Conservation (phyloP, 2,329 filamentous ascomycete species). For the Aspergillus nomiae region DNA sequence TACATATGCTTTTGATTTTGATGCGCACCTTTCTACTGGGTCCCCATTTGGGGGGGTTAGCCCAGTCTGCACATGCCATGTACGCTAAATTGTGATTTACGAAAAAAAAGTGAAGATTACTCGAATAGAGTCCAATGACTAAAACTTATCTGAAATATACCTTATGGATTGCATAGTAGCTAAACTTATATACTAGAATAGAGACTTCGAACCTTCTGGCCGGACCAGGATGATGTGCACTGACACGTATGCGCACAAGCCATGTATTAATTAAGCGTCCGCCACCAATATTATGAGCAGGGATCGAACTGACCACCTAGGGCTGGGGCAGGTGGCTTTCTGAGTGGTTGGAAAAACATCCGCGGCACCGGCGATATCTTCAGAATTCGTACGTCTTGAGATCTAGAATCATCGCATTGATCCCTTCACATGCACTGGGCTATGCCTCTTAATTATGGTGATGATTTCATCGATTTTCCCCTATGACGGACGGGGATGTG, state of each 20-base stretch:
- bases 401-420: constrained; percentile 24
- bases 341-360: constrained; percentile 6
- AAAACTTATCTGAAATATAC: background rate
- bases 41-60: constrained; percentile 2
- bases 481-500: background rate
- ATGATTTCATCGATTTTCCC: background rate
- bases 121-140: background rate
- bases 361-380: constrained; percentile 10
- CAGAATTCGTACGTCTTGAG: constrained; percentile 13
- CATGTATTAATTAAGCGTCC: constrained; percentile 4
- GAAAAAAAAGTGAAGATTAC: constrained; percentile 4
- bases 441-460: background rate
- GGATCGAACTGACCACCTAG: background rate
- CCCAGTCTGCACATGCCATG: constrained; percentile 15
- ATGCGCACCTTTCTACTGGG: constrained; percentile 5
- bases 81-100: constrained; percentile 18
- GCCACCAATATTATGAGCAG: background rate
- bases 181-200: background rate
- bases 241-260: constrained; percentile 7
- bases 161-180: background rate
- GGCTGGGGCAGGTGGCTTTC: background rate
- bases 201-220: constrained; percentile 3
- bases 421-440: constrained; percentile 16
- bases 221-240: background rate
- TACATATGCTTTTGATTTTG: constrained; percentile 19